Percentiles rank a stretch among this genome's conserved stretches.
Conservation (phyloP, 2,329 filamentous ascomycete genomes). For the Chaetoscypha palmicola region DNA sequence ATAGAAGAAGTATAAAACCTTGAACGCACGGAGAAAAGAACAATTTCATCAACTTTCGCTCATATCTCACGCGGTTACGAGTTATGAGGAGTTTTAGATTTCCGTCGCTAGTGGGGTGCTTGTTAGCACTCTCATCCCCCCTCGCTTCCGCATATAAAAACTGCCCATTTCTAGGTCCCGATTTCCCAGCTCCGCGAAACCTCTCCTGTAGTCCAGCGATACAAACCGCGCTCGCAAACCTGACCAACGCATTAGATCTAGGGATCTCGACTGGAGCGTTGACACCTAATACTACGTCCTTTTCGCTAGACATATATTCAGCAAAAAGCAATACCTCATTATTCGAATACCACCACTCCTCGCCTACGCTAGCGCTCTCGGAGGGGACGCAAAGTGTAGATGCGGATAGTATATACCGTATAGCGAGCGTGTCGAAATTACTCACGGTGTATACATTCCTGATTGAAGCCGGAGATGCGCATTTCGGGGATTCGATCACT, state of each 20-base stretch:
- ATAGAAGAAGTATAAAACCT: too few relatives aligned
- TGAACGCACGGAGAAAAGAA: too few relatives aligned
- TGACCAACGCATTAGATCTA: neutral
- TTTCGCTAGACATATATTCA: constrained; percentile 36
- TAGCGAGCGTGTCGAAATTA: constrained; percentile 40
- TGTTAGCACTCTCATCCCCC: neutral
- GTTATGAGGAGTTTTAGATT: too few relatives aligned
- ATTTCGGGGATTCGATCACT: constrained; percentile 37
- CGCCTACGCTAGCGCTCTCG: constrained; percentile 22
- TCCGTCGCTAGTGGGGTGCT: too few relatives aligned
- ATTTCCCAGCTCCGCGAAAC: constrained; percentile 4
- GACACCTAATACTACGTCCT: constrained; percentile 26
- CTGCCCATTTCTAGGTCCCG: constrained; percentile 2
- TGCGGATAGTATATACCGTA: constrained; percentile 35
- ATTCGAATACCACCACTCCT: constrained; percentile 33
- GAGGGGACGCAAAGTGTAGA: constrained; percentile 33
- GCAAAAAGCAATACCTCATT: constrained; percentile 25
- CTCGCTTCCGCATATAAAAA: constrained; percentile 1
- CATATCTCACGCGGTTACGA: too few relatives aligned
- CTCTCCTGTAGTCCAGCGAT: neutral
- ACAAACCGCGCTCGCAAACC: constrained; percentile 10
- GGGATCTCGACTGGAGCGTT: neutral
- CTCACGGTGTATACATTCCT: constrained; percentile 38
- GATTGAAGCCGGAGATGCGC: constrained; percentile 34
- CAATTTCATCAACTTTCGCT: too few relatives aligned